Conservation (phyloP, 2,329 filamentous ascomycete species). For the Davidsoniella virescens region DNA sequence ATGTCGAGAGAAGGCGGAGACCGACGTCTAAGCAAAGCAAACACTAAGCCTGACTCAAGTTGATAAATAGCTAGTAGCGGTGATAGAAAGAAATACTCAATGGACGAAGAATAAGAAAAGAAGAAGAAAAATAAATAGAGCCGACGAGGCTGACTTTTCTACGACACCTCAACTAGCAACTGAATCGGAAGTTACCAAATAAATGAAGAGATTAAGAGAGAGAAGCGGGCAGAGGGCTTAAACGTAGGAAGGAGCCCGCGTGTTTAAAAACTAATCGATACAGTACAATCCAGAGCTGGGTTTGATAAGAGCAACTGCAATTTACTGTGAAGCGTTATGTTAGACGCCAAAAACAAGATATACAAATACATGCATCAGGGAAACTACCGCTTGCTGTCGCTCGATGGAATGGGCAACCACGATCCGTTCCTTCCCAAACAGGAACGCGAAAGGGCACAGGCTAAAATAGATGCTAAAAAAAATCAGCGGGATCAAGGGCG, state of each 20-base stretch:
- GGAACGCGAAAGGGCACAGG: neutral
- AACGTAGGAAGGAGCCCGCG: too few relatives aligned
- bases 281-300: too few relatives aligned
- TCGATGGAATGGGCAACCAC: neutral
- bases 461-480: neutral
- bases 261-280: too few relatives aligned
- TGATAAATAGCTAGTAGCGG: conserved; percentile 1
- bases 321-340: too few relatives aligned
- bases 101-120: conserved; percentile 9
- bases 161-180: too few relatives aligned
- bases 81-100: conserved; percentile 6
- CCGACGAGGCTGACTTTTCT: neutral
- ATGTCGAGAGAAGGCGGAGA: conserved; percentile 12
- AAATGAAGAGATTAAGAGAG: neutral
- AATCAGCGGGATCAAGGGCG: too few relatives aligned
- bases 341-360: too few relatives aligned
- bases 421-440: neutral
- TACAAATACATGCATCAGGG: too few relatives aligned
- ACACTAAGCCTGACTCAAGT: neutral
- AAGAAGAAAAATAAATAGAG: conserved; percentile 1
- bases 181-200: too few relatives aligned
- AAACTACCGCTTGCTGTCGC: too few relatives aligned
- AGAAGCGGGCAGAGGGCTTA: neutral
- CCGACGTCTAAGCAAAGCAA: conserved; percentile 10
- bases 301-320: too few relatives aligned